Base-by-base conservation (phyloP, 2,329 filamentous ascomycete genomes). In the Trichoderma sp. region DNA sequence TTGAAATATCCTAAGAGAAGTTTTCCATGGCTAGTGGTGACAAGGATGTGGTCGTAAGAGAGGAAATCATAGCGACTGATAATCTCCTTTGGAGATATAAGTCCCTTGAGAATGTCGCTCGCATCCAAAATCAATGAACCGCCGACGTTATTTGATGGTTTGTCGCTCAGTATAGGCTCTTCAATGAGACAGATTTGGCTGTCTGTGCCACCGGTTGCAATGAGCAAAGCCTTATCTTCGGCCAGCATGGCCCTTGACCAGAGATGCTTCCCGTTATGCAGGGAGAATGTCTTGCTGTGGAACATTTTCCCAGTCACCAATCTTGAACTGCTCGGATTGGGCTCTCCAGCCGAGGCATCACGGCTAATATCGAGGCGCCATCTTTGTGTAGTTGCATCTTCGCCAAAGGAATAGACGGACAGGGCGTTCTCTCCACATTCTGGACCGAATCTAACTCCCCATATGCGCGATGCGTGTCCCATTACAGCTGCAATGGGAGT, bases 391-490 rank as follows among this genome's bases (percentile, higher is more conserved):
- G 91, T 92, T 10, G 91, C 88, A 79, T 97, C 94, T 79, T 97
- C 94, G 13, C 94, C 93, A 73, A 94, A 92, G 0, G 95, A 97
- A 52, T 93, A 85, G 0, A 97, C 75, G 2, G 63, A 69, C 10
- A 73, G 33, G 2, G 69, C 57, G 14, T 72, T 68, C 31, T 75
- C 73, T 21, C 70, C 71, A 40, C 60, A 73, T 49, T 75, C 65
- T 3, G 73, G 77, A 0, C 89, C 80, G 72, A 97, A 96, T 67
- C 87, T 86, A 10, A 97, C 88, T 57, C 89, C 87, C 96, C 96
- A 99, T 72, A 99, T 97, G 69, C 96, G 88, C 8, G 95, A 97
- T 3, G 87, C 81, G 79, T 99, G 96, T 0, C 92, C 95, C 91
- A 96, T 97, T 2, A 86, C 89, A 56, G 89, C 88, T 0, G 92